Evolutionary conservation across 1,139 yeast genomes (phyloP).

Genomic region (Geotrichum macrosporum): DNA sequence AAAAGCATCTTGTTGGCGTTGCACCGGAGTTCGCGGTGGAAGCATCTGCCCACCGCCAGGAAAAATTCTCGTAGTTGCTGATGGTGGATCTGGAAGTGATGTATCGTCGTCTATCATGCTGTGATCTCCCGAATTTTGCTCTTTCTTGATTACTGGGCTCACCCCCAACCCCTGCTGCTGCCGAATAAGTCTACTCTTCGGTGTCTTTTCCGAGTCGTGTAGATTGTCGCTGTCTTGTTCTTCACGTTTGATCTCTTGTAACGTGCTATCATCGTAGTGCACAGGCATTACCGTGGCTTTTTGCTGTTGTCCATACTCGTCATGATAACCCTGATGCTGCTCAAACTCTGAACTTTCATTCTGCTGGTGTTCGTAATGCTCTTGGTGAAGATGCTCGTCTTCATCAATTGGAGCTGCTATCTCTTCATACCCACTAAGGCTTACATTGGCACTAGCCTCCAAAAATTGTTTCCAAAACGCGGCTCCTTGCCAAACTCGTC

Average conservation of each 20-base stretch:
- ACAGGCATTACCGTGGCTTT: not conserved
- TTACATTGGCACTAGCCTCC: conserved; percentile 71
- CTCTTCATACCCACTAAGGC: conserved; percentile 56
- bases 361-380: too few species aligned
- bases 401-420: conserved; percentile 29
- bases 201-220: not conserved
- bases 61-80: conserved; percentile 5
- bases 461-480: conserved; percentile 72
- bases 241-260: not conserved
- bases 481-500: conserved; percentile 55
- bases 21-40: conserved; percentile 1
- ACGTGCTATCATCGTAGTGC: conserved; percentile 17
- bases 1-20: not conserved
- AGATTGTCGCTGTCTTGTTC: not conserved
- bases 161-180: not conserved
- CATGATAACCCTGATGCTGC: conserved; percentile 8
- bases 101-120: conserved; percentile 7
- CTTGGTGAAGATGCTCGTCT: conserved; percentile 5
- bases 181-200: not conserved
- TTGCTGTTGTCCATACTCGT: not conserved
- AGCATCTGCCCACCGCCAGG: not conserved
- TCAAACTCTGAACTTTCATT: too few species aligned
- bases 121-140: not conserved
- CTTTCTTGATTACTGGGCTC: not conserved
- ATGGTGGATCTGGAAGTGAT: conserved; percentile 12